phyloP scores from a whole-genome alignment of 306 rosid genomes.

The Gynostemma pentaphyllum region DNA sequence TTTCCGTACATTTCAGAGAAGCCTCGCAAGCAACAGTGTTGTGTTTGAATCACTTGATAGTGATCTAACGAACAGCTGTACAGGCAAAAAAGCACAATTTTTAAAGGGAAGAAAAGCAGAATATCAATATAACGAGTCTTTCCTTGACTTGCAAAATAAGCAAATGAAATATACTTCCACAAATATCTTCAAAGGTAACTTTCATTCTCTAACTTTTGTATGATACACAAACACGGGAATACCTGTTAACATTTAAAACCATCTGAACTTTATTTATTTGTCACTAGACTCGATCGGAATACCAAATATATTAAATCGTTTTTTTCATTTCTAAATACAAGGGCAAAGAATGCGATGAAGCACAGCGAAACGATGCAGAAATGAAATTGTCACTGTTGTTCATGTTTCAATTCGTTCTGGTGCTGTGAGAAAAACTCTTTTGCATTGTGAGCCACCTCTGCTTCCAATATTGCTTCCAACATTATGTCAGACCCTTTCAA shows the following conservation, averaged over 20 bases:
- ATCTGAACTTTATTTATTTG: neutral
- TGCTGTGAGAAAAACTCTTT: slow-evolving; percentile 75
- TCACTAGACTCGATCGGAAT: neutral
- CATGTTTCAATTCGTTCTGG: slow-evolving; percentile 31
- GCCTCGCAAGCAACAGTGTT: no score
- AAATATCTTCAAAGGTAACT: neutral
- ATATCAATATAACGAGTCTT: neutral
- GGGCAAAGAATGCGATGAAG: neutral
- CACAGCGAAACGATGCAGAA: neutral
- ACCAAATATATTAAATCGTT: neutral
- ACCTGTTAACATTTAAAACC: neutral
- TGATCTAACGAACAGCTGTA: neutral
- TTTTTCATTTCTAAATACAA: neutral
- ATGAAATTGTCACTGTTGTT: neutral
- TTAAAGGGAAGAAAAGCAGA: no score
- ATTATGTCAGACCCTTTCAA: slow-evolving; percentile 60
- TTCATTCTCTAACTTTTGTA: neutral
- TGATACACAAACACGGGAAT: neutral
- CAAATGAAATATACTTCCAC: neutral
- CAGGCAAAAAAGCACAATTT: neutral
- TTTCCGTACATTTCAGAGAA: no score
- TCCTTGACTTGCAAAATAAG: neutral
- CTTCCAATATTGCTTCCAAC: slow-evolving; percentile 74
- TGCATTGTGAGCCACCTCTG: slow-evolving; percentile 76
- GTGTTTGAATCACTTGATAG: neutral